Conservation (phyloP, 2,329 filamentous ascomycete genomes). For the Onygenales sp. region DNA sequence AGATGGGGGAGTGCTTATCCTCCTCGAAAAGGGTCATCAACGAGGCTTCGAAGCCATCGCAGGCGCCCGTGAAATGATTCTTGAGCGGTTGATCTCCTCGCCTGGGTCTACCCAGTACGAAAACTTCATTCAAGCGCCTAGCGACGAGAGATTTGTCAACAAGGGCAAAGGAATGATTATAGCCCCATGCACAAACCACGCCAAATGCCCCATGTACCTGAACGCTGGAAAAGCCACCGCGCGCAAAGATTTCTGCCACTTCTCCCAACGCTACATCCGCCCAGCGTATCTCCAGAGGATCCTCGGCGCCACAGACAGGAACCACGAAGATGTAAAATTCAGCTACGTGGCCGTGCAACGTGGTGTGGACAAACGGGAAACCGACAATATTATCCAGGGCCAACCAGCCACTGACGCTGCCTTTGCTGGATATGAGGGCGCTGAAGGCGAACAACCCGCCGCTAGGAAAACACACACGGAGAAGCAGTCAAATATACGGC, state of each 20-base stretch:
- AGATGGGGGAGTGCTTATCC: constrained; percentile 73
- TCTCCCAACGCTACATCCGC: constrained; percentile 78
- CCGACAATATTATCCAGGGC: constrained; percentile 38
- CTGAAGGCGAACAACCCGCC: constrained; percentile 6
- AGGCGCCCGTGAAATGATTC: constrained; percentile 67
- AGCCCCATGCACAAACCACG: constrained; percentile 73
- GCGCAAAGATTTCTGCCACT: constrained; percentile 84
- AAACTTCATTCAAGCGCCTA: constrained; percentile 23
- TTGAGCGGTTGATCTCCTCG: constrained; percentile 62
- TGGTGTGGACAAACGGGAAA: constrained; percentile 52
- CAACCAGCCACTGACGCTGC: constrained; percentile 53
- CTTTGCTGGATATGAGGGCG: constrained; percentile 60
- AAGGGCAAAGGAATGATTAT: constrained; percentile 57
- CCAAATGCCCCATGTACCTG: constrained; percentile 78
- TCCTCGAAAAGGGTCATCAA: constrained; percentile 85
- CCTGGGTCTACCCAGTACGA: constrained; percentile 42
- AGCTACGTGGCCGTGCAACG: constrained; percentile 81
- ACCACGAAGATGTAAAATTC: constrained; percentile 85
- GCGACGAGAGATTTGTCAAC: constrained; percentile 18
- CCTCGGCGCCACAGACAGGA: constrained; percentile 55
- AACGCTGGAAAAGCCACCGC: constrained; percentile 59
- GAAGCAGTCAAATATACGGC: constrained; percentile 3
- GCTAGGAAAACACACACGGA: constrained; percentile 6
- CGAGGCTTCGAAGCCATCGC: constrained; percentile 89
- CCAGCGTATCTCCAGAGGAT: constrained; percentile 74